Percentiles rank a stretch among this genome's conserved stretches.
Conservation (phyloP, 1,284 basidiomycete genomes). For the Tetrapyrgos nigripes region DNA sequence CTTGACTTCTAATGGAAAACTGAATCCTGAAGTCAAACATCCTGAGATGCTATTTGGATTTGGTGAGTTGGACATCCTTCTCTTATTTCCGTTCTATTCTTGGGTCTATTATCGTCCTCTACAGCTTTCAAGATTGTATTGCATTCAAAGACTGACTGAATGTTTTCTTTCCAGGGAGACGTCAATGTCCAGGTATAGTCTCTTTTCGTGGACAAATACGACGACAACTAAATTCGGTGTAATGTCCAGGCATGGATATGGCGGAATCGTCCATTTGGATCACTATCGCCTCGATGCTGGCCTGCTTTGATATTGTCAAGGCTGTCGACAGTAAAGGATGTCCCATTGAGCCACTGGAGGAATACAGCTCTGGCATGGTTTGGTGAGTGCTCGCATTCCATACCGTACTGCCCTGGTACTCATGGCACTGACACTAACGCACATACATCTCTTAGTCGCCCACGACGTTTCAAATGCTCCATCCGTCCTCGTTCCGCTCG, state of each 20-base stretch:
- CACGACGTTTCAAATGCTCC: slow-evolving; percentile 8
- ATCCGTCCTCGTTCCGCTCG: slow-evolving; percentile 1
- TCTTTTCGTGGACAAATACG: too few relatives aligned
- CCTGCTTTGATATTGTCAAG: slow-evolving; percentile 12
- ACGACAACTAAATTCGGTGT: too few relatives aligned
- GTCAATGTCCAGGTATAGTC: too few relatives aligned
- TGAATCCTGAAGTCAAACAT: slow-evolving; percentile 7
- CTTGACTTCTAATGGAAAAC: slow-evolving; percentile 4
- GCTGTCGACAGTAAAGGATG: not conserved
- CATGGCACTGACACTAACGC: too few relatives aligned
- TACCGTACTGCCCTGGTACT: not conserved
- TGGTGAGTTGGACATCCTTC: too few relatives aligned
- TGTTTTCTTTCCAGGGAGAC: too few relatives aligned
- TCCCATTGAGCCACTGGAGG: not conserved
- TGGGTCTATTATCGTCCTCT: too few relatives aligned
- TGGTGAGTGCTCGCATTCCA: not conserved
- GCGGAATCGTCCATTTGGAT: slow-evolving; percentile 12
- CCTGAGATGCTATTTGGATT: slow-evolving; percentile 11
- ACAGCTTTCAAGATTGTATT: too few relatives aligned
- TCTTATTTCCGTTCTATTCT: too few relatives aligned
- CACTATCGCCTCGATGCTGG: slow-evolving; percentile 6
- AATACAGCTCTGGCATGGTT: slow-evolving; percentile 4
- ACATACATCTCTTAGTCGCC: not conserved
- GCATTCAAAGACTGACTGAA: too few relatives aligned
- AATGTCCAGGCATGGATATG: slow-evolving; percentile 5